Base-by-base conservation (phyloP, 805 yeast species). In the Babjeviella inositovora region DNA sequence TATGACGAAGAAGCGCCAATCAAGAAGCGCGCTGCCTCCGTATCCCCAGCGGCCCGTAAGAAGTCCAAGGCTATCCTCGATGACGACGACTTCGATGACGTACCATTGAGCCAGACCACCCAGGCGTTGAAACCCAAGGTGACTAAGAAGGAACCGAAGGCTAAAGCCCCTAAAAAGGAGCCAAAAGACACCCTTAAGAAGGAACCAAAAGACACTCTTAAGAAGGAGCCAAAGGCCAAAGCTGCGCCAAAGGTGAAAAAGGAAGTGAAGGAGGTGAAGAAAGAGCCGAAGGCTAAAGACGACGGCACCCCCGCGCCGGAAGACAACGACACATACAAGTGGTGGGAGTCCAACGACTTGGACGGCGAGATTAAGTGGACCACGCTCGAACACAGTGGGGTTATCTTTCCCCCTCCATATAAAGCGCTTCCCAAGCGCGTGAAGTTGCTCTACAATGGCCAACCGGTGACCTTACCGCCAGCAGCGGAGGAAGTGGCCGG, bases 401-500 rank as follows among this genome's bases (percentile, higher is more conserved):
- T 87, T 8, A 50, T 85, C 15, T 87, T 87, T 38, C 96, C 98
- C 2, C 96, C 97, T 0, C 75, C 69, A 3, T 87, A 87, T 44
- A 85, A 75, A 40, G 84, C 90, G 3, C 50, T 87, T 20, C 97
- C 97, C 0, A 51, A 65, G 5, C 62, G 67, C 37, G 77, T 85
- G 18, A 80, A 76, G 39, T 36, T 87, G 25, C 60, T 66, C 28
- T 85, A 87, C 38, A 75, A 76, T 34, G 81, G 80, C 1, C 59
- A 65, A 32, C 79, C 90, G 0, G 85, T 85, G 1, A 55, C 54
- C 14, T 55, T 87, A 28, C 87, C 94, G 1, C 50, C 54, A 1
- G 77, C 60, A 26, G 96, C 95, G 3, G 98, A 87, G 48, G 97
- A 87, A 46, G 95, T 87, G 17, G 97, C 96, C 1, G 96, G 95